Evolutionary conservation across 2,329 filamentous ascomycete species (phyloP).

Genomic region (Zymoseptoria crescenta): DNA sequence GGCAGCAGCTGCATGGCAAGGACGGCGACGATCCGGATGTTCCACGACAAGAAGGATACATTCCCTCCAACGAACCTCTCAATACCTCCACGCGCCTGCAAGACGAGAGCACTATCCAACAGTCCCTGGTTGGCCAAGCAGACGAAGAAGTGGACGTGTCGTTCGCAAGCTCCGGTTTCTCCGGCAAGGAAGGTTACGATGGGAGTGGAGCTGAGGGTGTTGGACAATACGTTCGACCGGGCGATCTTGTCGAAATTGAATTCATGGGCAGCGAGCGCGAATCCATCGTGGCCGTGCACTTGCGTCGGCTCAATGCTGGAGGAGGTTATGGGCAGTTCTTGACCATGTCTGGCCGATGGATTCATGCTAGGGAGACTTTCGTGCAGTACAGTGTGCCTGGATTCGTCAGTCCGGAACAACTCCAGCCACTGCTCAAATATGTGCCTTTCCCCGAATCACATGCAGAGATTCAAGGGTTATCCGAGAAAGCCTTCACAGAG

Average conservation of each 20-base stretch:
- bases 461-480: conserved; percentile 22
- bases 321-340: conserved; percentile 40
- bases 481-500: conserved; percentile 30
- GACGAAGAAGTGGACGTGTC: conserved; percentile 20
- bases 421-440: conserved; percentile 44
- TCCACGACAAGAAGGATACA: conserved; percentile 13
- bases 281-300: conserved; percentile 43
- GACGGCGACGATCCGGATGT: conserved; percentile 11
- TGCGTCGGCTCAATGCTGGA: conserved; percentile 26
- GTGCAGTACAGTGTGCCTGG: conserved; percentile 44
- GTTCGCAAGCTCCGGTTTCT: conserved; percentile 12
- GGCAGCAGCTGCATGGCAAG: conserved; percentile 37
- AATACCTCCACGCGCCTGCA: conserved; percentile 27
- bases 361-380: conserved; percentile 30
- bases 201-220: conserved; percentile 24
- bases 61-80: conserved; percentile 18
- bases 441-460: conserved; percentile 39
- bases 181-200: conserved; percentile 25
- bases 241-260: conserved; percentile 44
- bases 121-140: conserved; percentile 2
- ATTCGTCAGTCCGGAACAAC: conserved; percentile 39
- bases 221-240: conserved; percentile 33
- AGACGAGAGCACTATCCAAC: conserved; percentile 21
- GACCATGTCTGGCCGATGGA: conserved; percentile 44
- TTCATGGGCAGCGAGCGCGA: conserved; percentile 27